A percentile compares a stretch with the other conserved stretches of the same genome.
Conservation (phyloP, 805 yeast species). For the Starmerella stellata region DNA sequence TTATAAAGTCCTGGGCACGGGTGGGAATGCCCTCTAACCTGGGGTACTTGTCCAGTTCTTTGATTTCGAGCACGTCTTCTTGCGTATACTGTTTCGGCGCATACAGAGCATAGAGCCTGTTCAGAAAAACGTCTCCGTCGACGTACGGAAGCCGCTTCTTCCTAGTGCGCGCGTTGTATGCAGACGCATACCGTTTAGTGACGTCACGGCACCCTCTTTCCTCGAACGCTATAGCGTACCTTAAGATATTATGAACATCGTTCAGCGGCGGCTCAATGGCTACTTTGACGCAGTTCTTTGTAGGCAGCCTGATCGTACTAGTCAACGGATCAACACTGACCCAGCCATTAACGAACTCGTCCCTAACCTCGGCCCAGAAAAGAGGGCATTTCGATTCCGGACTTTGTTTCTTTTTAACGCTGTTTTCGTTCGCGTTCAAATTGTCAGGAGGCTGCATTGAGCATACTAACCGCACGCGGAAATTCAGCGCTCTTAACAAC, state of each 20-base stretch:
- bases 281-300: slow-evolving; percentile 28
- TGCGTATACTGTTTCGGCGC: slow-evolving; percentile 19
- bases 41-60: slow-evolving; percentile 44
- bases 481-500: slow-evolving; percentile 47
- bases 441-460: slow-evolving; percentile 84
- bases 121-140: slow-evolving; percentile 34
- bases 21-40: slow-evolving; percentile 75
- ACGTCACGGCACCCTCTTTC: slow-evolving; percentile 56
- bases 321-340: slow-evolving; percentile 67
- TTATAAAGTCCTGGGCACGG: slow-evolving; percentile 60
- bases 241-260: slow-evolving; percentile 39
- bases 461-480: slow-evolving; percentile 56
- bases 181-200: slow-evolving; percentile 61
- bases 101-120: slow-evolving; percentile 26
- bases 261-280: slow-evolving; percentile 56
- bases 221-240: slow-evolving; percentile 68
- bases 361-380: slow-evolving; percentile 93
- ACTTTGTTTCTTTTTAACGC: background rate
- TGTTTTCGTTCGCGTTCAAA: slow-evolving; percentile 15
- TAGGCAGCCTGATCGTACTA: slow-evolving; percentile 41
- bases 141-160: slow-evolving; percentile 47
- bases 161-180: slow-evolving; percentile 54
- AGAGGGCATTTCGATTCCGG: slow-evolving; percentile 32
- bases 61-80: slow-evolving; percentile 31
- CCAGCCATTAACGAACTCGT: slow-evolving; percentile 52